Percentiles rank a stretch among this genome's conserved stretches.
phyloP scores from a whole-genome alignment of 179 eudicot genomes.

The Pouteria campechiana region DNA sequence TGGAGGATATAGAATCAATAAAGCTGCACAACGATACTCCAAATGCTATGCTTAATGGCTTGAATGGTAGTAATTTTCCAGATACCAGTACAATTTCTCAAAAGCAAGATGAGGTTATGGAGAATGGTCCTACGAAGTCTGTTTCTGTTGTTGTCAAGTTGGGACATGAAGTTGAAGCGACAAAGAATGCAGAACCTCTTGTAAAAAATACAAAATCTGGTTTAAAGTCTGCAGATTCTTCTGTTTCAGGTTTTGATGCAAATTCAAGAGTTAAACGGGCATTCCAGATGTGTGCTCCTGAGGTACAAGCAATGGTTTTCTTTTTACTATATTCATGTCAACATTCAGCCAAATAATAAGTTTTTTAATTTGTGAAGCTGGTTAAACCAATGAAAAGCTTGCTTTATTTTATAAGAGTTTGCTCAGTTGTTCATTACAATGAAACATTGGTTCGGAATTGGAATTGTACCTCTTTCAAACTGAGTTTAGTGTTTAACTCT shows the following conservation, averaged over 20 bases:
- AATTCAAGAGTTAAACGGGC: conserved; percentile 43
- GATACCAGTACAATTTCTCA: conserved; percentile 11
- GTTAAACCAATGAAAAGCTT: not conserved
- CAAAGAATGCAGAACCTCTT: conserved; percentile 11
- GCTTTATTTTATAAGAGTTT: not conserved
- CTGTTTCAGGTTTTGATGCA: conserved; percentile 9
- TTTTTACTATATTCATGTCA: not conserved
- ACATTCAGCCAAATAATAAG: not conserved
- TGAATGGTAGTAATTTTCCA: conserved; percentile 6
- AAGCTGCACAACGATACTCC: conserved; percentile 26
- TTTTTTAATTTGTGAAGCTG: not conserved
- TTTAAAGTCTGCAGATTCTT: conserved; percentile 11
- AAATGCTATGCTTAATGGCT: conserved; percentile 15
- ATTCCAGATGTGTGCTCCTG: conserved; percentile 89
- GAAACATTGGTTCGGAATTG: not conserved
- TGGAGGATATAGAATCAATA: conserved; percentile 34
- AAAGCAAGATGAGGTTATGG: conserved; percentile 15
- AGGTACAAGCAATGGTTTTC: conserved; percentile 51
- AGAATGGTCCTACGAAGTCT: conserved; percentile 12
- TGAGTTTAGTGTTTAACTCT: not conserved
- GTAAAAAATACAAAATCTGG: conserved; percentile 8
- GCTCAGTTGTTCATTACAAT: not conserved
- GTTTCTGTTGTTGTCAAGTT: conserved; percentile 5
- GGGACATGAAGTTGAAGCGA: conserved; percentile 17
- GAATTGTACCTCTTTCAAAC: not conserved